Base-by-base conservation (phyloP, 2,329 filamentous ascomycete species). In the Cladosporium colombiae region DNA sequence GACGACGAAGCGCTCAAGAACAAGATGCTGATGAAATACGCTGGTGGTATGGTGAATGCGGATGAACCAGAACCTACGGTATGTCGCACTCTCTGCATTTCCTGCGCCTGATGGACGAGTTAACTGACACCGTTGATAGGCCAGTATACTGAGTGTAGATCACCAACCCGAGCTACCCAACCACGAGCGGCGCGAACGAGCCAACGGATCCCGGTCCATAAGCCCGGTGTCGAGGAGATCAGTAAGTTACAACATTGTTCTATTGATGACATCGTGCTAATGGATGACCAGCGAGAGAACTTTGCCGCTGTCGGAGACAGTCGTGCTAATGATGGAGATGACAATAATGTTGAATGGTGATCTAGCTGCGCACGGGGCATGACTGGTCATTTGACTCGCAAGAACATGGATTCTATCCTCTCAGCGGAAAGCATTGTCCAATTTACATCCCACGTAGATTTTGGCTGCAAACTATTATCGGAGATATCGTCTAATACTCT, bases 11-110 rank as follows among this genome's bases (percentile, higher is more conserved):
- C 49, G 59, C 59, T 62, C 27, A 62, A 50, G 29, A 62, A 50
- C n/a, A 62, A 62, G 29, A 62, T 62, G 59, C 16, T 62, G 59
- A 23, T 52, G 18, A 62, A 52, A 18, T 62, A 62, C 29, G 50
- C 59, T 3, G 35, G 56, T 16, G 56, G 56, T 1, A 7, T 21
- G n/a, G n/a, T 4, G n/a, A 10, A 7, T 46, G 5, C 23, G 40
- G 40, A 21, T 46, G 40, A 16, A 4, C n/a, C n/a, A 5, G 40
- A 46, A 13, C 40, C n/a, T 21, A 2, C 40, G 7, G 40, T 46
- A 46, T 21, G 40, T 46, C n/a, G 40, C 37, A 44, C 10, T 23
- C 40, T 11, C 7, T 46, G 10, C n/a, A 2, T 21, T 2, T 6
- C n/a, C 14, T 8, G 10, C n/a, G n/a, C 40, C n/a, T 46, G 40